phyloP scores from a whole-genome alignment of 2,329 filamentous ascomycete species.

The Dactylonectria macrodidyma region DNA sequence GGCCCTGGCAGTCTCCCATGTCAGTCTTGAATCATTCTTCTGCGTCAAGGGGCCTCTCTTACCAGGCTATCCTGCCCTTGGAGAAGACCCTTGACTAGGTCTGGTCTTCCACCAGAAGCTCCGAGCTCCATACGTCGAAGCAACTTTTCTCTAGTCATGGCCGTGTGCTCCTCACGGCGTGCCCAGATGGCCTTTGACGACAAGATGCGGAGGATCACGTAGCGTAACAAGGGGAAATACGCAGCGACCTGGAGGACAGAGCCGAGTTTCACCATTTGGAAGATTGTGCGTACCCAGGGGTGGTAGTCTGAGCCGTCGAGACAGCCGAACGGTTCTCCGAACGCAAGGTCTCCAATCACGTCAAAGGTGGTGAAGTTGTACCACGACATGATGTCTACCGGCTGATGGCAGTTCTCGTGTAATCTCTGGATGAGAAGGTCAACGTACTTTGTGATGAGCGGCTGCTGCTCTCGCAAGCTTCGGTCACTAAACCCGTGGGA shows the following conservation, averaged over 20 bases:
- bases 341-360: slow-evolving; percentile 45
- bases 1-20: background rate
- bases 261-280: slow-evolving; percentile 30
- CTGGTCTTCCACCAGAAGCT: background rate
- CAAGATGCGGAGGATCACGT: background rate
- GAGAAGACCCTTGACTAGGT: background rate
- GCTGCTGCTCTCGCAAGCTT: slow-evolving; percentile 48
- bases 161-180: background rate
- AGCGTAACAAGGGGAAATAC: background rate
- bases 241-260: slow-evolving; percentile 20
- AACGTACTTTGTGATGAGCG: slow-evolving; percentile 43
- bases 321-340: slow-evolving; percentile 46
- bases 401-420: slow-evolving; percentile 24
- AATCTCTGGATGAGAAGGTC: slow-evolving; percentile 39
- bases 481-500: slow-evolving; percentile 44
- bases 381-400: slow-evolving; percentile 45
- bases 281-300: slow-evolving; percentile 47
- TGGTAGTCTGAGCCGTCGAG: slow-evolving; percentile 44
- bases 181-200: background rate
- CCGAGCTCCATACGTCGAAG: background rate
- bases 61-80: background rate
- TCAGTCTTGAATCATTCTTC: background rate
- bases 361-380: slow-evolving; percentile 51
- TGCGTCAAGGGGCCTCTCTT: background rate
- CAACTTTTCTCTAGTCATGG: background rate